A percentile compares a stretch with the other conserved stretches of the same genome.
Conservation (phyloP, 495 filamentous ascomycete genomes). For the Aspergillus homomorphus region DNA sequence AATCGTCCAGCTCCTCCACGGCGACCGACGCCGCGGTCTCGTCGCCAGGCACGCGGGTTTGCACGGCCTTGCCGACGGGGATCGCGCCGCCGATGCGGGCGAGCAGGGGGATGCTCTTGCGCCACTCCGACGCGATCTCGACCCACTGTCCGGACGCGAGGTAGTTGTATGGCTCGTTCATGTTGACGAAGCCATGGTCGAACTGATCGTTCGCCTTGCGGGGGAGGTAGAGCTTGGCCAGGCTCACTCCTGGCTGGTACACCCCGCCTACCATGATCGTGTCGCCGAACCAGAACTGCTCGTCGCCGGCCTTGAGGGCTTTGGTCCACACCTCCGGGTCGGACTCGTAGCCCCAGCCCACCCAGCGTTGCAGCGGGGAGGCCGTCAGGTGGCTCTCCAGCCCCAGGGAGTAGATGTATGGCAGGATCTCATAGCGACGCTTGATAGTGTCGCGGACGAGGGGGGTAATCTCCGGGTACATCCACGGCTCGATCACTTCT, state of each 20-base stretch:
- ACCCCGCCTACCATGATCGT: conserved; percentile 63
- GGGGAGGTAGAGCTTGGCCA: conserved; percentile 59
- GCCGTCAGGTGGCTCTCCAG: conserved; percentile 57
- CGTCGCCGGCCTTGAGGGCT: conserved; percentile 53
- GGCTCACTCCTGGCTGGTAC: conserved; percentile 53
- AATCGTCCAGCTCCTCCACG: conserved; percentile 57
- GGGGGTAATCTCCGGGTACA: conserved; percentile 62
- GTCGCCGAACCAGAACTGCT: conserved; percentile 70
- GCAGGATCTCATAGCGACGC: conserved; percentile 65
- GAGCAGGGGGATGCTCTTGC: conserved; percentile 58
- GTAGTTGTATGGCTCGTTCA: conserved; percentile 58
- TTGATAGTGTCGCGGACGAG: conserved; percentile 60
- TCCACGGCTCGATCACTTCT: conserved; percentile 71
- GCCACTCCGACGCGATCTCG: conserved; percentile 56
- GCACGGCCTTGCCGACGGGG: conserved; percentile 54
- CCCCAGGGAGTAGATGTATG: conserved; percentile 63
- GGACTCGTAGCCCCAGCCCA: conserved; percentile 63
- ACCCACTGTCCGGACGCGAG: conserved; percentile 59
- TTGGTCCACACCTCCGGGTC: conserved; percentile 62
- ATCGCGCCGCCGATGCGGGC: conserved; percentile 58
- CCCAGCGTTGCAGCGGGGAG: conserved; percentile 62
- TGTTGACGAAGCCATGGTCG: conserved; percentile 58
- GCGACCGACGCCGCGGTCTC: conserved; percentile 49
- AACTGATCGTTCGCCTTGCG: conserved; percentile 34
- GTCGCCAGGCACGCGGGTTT: conserved; percentile 55